A percentile compares a stretch with the other conserved stretches of the same genome.
phyloP scores from a whole-genome alignment of 1,284 basidiomycete genomes.

The Pyrrhoderma lamaoense region DNA sequence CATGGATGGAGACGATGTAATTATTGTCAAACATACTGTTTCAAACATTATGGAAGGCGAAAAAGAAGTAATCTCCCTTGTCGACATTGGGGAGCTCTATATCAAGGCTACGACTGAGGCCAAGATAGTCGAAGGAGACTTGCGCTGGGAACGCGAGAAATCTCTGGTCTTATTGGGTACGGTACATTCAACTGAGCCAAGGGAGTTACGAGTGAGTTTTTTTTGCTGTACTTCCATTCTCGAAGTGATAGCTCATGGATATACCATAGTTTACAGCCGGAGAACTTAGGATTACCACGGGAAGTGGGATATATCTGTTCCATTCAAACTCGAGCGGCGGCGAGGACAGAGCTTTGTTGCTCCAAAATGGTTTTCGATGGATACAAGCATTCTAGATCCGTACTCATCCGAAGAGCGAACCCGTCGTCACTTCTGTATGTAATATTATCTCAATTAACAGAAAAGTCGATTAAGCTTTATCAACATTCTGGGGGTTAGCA shows the following conservation, averaged over 20 bases:
- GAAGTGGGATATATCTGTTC: conserved; percentile 60
- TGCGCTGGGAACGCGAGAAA: conserved; percentile 50
- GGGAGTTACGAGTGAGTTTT: conserved; percentile 38
- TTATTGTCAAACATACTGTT: conserved; percentile 41
- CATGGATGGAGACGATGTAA: conserved; percentile 36
- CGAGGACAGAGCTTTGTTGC: conserved; percentile 27
- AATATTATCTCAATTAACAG: not conserved
- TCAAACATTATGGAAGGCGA: conserved; percentile 16
- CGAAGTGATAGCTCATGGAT: not conserved
- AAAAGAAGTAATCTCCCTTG: not conserved
- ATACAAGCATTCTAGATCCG: conserved; percentile 38
- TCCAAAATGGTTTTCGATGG: conserved; percentile 50
- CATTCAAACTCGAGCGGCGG: conserved; percentile 36
- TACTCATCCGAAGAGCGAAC: conserved; percentile 44
- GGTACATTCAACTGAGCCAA: conserved; percentile 41
- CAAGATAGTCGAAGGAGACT: conserved; percentile 29
- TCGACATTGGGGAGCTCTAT: too few relatives aligned
- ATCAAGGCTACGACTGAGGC: conserved; percentile 18
- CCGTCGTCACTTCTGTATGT: conserved; percentile 44
- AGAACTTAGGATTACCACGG: conserved; percentile 45
- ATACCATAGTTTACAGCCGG: conserved; percentile 42
- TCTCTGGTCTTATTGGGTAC: conserved; percentile 51
- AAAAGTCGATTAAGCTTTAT: not conserved
- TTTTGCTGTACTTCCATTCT: conserved; percentile 16
- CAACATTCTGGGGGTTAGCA: conserved; percentile 32